These are phyloP conservation scores for Talaromyces rugulosus DNA, from an alignment of 2,329 filamentous ascomycete genomes.

Conservation along the genomic window DNA sequence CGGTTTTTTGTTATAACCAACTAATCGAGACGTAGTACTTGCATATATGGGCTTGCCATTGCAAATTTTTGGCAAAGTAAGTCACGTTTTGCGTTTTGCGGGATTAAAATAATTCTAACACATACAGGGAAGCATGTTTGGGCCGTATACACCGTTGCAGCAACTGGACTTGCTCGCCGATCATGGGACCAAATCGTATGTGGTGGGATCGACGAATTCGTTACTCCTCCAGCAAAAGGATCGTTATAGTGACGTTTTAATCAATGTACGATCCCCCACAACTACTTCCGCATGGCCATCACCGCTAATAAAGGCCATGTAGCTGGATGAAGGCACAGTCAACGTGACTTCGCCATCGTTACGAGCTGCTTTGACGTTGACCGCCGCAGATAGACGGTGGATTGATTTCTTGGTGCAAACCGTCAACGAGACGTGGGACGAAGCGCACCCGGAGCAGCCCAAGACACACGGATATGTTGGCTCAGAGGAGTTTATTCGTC, in stretches of 20 bases:
- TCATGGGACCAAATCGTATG: constrained; percentile 91
- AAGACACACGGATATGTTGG: constrained; percentile 93
- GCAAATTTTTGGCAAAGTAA: constrained; percentile 87
- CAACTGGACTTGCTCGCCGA: constrained; percentile 92
- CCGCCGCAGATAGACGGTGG: constrained; percentile 86
- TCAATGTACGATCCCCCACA: constrained; percentile 57
- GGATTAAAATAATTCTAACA: constrained; percentile 19
- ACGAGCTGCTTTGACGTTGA: constrained; percentile 69
- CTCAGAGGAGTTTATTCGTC: constrained; percentile 93
- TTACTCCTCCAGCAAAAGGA: constrained; percentile 90
- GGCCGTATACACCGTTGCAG: constrained; percentile 93
- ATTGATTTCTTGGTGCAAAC: constrained; percentile 93
- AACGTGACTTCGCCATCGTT: constrained; percentile 79
- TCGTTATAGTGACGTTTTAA: constrained; percentile 90
- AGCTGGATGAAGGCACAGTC: constrained; percentile 80
- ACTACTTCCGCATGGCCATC: neutral
- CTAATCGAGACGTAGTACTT: constrained; percentile 54
- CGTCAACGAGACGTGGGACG: constrained; percentile 95
- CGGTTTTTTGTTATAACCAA: neutral
- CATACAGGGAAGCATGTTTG: constrained; percentile 83
- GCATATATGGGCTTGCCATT: constrained; percentile 92
- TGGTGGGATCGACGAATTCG: constrained; percentile 95
- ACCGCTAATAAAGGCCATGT: neutral
- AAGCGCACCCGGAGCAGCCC: constrained; percentile 79
- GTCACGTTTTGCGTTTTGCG: neutral